Evolutionary conservation across 2,329 filamentous ascomycete genomes (phyloP), one percentile per base, ranked within the genome.

Genomic region (Cladorrhinum sp.): DNA sequence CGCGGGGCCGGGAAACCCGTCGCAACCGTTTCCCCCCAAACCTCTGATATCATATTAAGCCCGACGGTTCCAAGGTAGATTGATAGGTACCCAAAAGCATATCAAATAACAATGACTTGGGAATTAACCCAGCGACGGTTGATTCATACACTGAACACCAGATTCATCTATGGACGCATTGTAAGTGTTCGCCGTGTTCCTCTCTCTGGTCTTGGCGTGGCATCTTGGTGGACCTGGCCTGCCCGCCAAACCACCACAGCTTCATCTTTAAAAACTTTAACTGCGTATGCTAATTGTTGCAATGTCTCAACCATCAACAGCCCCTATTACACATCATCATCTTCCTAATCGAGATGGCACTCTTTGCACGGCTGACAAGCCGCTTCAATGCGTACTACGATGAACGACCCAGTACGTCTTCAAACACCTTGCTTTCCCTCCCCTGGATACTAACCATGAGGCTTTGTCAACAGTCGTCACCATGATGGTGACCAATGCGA

Each of bases 401-500:
- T 67, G 88, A 92, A 72, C 90, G 91, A 72, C 95, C 93, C 71
- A 81, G n/a, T n/a, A 90, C 93, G 81, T 67, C 83, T 73, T 22
- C n/a, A 27, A 29, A 6, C 27, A 2, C n/a, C 41, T 2, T 22
- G 23, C 23, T 23, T 8, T 55, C 22, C 36, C 23, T n/a, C 12
- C 23, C 10, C 23, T 13, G n/a, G 20, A 22, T 32, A 13, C 24
- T 22, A 27, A 48, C n/a, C 2, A 32, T 5, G 1, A 27, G 90
- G 91, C n/a, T n/a, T n/a, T n/a, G n/a, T n/a, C n/a, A n/a, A n/a
- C n/a, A n/a, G n/a, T 99, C 48, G 85, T 99, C 70, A 99, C 95
- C 64, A 99, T 96, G 77, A 99, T 99, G 93, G 91, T 97, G 72
- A 96, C 93, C 74, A 99, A 99, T 79, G 91, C 95, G 67, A 89